Percentiles rank a stretch among this genome's conserved stretches.
Conservation (phyloP, 331 rosid genomes). For the Pyracantha coccinea region DNA sequence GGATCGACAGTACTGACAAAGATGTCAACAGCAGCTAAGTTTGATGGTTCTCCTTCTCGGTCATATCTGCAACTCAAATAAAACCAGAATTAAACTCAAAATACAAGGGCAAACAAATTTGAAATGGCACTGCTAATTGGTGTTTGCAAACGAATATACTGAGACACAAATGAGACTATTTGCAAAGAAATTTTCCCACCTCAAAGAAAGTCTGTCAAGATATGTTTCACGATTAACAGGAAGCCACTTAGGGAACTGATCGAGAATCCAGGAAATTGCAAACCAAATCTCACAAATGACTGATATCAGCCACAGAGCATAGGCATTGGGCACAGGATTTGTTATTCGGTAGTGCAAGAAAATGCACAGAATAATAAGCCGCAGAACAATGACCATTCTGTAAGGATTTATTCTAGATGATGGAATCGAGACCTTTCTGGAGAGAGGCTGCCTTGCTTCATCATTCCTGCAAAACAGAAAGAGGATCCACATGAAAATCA, state of each 20-base stretch:
- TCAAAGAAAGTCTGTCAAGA: constrained; percentile 88
- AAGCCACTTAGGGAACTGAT: constrained; percentile 96
- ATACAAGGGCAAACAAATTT: neutral
- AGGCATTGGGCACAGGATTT: constrained; percentile 93
- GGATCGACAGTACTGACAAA: constrained; percentile 99
- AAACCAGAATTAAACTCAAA: constrained; percentile 7
- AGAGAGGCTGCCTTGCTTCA: constrained; percentile 97
- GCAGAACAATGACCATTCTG: constrained; percentile 91
- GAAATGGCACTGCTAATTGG: neutral
- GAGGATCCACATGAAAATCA: constrained; percentile 3
- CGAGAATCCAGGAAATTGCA: constrained; percentile 93
- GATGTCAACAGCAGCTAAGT: constrained; percentile 91
- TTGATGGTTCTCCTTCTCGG: constrained; percentile 92
- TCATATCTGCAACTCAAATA: constrained; percentile 60
- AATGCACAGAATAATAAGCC: constrained; percentile 65
- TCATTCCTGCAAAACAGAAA: constrained; percentile 57
- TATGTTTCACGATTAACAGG: constrained; percentile 98
- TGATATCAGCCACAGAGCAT: constrained; percentile 80
- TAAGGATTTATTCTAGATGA: constrained; percentile 95
- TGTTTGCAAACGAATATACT: neutral
- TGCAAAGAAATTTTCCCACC: constrained; percentile 32
- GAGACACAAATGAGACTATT: neutral
- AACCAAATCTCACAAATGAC: constrained; percentile 99
- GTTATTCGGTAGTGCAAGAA: constrained; percentile 95
- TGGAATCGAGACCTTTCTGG: constrained; percentile 93